Base-by-base conservation (phyloP, 768 basidiomycete genomes). In the Wakefieldia striispora region DNA sequence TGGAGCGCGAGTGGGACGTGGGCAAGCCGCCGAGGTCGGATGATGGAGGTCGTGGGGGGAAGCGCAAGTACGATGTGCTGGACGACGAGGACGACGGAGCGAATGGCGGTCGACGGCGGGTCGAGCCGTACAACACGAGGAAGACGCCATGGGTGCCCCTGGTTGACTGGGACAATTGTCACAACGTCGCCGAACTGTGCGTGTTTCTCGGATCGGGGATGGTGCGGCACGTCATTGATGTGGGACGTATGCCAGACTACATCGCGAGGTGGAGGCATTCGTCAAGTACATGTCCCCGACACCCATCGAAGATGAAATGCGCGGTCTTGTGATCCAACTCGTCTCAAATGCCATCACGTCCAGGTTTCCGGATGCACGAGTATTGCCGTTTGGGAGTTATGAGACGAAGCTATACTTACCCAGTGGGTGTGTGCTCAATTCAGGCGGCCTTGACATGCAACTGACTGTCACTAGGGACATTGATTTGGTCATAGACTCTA, bases 361-460 rank as follows among this genome's bases (percentile, higher is more conserved):
- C n/a, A 64, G 73, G 10, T 97, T 91, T 71, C 80, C 84, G 0
- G 91, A 95, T 59, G 92, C 93, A 9, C 70, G 76, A 29, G 85
- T 97, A 3, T 70, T 80, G 49, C 88, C 94, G 1, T 99, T 98
- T 66, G 97, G 97, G 19, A 92, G 88, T 63, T 95, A 85, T 66
- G 84, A 89, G 63, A 98, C 95, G 6, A 91, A 92, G 61, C 73
- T 98, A 13, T 99, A 98, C 66, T 78, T 98, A 19, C 95, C 97
- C 4, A 73, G 81, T 45, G 95, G 95, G 95, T 97, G 67, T 62
- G 88, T 71, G 26, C 42, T 31, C 17, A 37, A 29, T 42, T 8
- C 26, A 12, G 41, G 2, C 27, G 24, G 11, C 12, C 21, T 46
- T 29, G 40, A 41, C 40, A 24, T 3, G 20, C 26, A 33, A 55